Percentiles rank a stretch among this genome's conserved stretches.
phyloP scores from a whole-genome alignment of 1,284 basidiomycete genomes.

The Ustilago lituana region DNA sequence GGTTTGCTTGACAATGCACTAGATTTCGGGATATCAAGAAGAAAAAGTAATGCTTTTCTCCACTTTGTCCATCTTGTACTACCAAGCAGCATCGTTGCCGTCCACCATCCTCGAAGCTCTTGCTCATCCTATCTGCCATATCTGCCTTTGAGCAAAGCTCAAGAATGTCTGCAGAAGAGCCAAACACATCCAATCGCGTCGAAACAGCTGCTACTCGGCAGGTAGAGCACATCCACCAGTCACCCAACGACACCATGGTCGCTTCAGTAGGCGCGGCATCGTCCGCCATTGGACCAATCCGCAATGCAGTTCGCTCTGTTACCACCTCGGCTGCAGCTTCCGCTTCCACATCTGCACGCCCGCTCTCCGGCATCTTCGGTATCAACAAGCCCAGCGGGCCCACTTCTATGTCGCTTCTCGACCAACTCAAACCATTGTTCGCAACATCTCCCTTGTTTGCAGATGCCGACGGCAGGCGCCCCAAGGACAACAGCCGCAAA shows the following conservation, averaged over 20 bases:
- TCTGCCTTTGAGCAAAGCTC: too few relatives aligned
- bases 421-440: slow-evolving; percentile 83
- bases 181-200: background rate
- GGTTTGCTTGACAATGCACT: background rate
- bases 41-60: slow-evolving; percentile 10
- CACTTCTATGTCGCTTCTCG: slow-evolving; percentile 89
- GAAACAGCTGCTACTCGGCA: slow-evolving; percentile 1
- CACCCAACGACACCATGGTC: slow-evolving; percentile 13
- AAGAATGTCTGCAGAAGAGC: slow-evolving; percentile 18
- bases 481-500: slow-evolving; percentile 67
- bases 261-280: slow-evolving; percentile 7
- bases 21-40: slow-evolving; percentile 1
- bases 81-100: background rate
- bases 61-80: slow-evolving; percentile 9
- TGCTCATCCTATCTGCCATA: too few relatives aligned
- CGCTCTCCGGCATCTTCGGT: slow-evolving; percentile 82
- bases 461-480: slow-evolving; percentile 68
- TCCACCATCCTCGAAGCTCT: too few relatives aligned
- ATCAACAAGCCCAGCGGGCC: slow-evolving; percentile 86
- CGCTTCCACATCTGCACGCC: slow-evolving; percentile 68
- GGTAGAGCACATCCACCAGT: slow-evolving; percentile 1
- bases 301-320: slow-evolving; percentile 13
- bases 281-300: slow-evolving; percentile 29
- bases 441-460: slow-evolving; percentile 80
- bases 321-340: slow-evolving; percentile 13